Percentiles rank a stretch among this genome's conserved stretches.
Evolutionary conservation across 2,329 filamentous ascomycete genomes (phyloP).

Genomic region (Xylaria sp.): DNA sequence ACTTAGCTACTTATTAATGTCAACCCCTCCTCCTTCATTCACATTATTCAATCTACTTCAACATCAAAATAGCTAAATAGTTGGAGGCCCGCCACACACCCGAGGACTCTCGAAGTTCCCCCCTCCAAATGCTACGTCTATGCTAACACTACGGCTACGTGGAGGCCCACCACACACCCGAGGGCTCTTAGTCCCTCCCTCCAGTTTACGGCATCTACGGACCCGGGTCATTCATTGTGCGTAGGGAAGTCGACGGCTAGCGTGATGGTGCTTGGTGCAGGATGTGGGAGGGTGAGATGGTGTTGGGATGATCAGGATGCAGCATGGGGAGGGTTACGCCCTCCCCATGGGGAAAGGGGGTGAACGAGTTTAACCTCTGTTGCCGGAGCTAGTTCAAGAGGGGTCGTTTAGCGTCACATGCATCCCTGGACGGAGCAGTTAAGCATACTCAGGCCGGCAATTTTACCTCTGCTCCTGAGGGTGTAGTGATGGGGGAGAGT

Average conservation of each 20-base stretch:
- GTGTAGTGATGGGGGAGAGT: neutral
- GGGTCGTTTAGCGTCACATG: slow-evolving; percentile 12
- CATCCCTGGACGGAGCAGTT: slow-evolving; percentile 9
- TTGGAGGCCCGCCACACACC: neutral
- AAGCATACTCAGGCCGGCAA: slow-evolving; percentile 1
- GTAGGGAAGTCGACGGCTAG: neutral
- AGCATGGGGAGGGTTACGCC: too few species aligned
- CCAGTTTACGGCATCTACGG: slow-evolving; percentile 6
- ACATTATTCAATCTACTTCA: too few species aligned
- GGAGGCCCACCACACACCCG: slow-evolving; percentile 15
- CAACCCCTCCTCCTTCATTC: too few species aligned
- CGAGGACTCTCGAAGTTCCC: too few species aligned
- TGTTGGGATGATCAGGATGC: neutral
- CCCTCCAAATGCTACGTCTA: neutral
- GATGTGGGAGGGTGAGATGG: neutral
- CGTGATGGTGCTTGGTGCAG: neutral
- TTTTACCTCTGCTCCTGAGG: slow-evolving; percentile 5
- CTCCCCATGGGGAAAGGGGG: neutral
- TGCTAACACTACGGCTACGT: neutral
- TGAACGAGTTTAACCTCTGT: neutral
- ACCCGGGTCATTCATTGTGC: neutral
- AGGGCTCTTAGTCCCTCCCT: slow-evolving; percentile 21
- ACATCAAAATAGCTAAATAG: neutral
- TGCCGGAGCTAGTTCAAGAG: slow-evolving; percentile 4
- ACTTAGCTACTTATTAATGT: too few species aligned